phyloP scores from a whole-genome alignment of 2,329 filamentous ascomycete genomes.

The Dryadomyces quercivorus region DNA sequence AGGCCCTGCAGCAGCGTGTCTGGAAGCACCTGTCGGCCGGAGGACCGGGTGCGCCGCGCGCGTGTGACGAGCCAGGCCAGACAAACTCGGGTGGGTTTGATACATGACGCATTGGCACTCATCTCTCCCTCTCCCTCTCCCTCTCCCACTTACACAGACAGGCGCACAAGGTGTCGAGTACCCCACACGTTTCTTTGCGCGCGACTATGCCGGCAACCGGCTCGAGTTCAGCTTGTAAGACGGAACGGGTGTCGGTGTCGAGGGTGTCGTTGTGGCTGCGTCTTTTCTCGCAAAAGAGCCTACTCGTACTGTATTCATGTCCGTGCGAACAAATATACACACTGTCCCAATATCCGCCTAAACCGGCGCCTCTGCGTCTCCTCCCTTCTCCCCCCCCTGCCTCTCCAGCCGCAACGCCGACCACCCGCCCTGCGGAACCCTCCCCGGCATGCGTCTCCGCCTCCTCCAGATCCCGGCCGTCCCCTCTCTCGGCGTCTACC shows the following conservation, averaged over 20 bases:
- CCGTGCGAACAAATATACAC: background rate
- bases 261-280: background rate
- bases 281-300: background rate
- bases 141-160: background rate
- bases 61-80: slow-evolving; percentile 42
- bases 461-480: slow-evolving; percentile 24
- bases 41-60: slow-evolving; percentile 34
- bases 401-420: too few species aligned
- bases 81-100: slow-evolving; percentile 15
- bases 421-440: background rate
- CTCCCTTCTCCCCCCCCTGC: background rate
- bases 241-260: background rate
- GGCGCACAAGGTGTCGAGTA: slow-evolving; percentile 44
- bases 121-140: background rate
- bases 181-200: slow-evolving; percentile 48
- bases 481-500: slow-evolving; percentile 16
- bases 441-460: slow-evolving; percentile 19
- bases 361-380: background rate
- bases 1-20: slow-evolving; percentile 32
- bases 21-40: slow-evolving; percentile 38
- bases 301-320: background rate
- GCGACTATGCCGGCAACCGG: slow-evolving; percentile 42
- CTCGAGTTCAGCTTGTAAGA: slow-evolving; percentile 36
- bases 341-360: background rate
- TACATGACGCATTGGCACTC: background rate